Evolutionary conservation across 1,139 yeast species (phyloP), one percentile per base, ranked within the genome.

Genomic region (Barnettozyma hawaiiensis): DNA sequence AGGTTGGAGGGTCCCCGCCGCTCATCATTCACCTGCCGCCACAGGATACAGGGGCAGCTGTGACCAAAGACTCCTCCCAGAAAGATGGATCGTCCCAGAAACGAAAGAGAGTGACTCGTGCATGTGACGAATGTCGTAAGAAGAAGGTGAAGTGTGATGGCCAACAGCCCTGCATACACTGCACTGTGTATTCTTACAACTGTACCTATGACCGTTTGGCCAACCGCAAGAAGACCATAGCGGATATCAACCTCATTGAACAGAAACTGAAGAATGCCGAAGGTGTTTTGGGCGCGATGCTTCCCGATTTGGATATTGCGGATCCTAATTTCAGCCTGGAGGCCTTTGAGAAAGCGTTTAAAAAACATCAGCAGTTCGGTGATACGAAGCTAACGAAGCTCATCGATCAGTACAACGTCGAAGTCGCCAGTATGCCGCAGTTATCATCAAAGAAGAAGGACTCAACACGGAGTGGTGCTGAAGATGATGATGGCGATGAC

Each of bases 91-190:
- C 24, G 5, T 24, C 39, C 7, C 48, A 52, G 44, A 87, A 86
- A 61, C 71, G 96, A 41, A 74, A 89, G 55, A 67, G 96, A 47
- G 96, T 89, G 40, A 83, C 95, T 1, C 70, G 96, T 45, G 97
- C 97, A 2, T 89, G 97, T 62, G 97, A 89, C 62, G 86, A 85
- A 50, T 89, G 95, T 62, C 57, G 71, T 31, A 76, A 83, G 65
- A 84, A 87, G 62, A 89, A 89, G 61, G 95, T 90, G 51, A 87
- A 86, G 60, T 89, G 97, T 64, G 96, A 89, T 51, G 96, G 96
- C 15, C 85, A 84, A 57, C 87, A 84, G 58, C 96, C 96, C 1
- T 89, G 96, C 65, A 84, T 87, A 37, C 96, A 87, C 60, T 89
- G 96, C 59, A 85, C 96, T 0, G 96, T 87, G 2, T 89, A 87